Percentiles rank a stretch among this genome's conserved stretches.
phyloP scores from a whole-genome alignment of 1,284 basidiomycete species.

The Leccinum cinnamomeum region DNA sequence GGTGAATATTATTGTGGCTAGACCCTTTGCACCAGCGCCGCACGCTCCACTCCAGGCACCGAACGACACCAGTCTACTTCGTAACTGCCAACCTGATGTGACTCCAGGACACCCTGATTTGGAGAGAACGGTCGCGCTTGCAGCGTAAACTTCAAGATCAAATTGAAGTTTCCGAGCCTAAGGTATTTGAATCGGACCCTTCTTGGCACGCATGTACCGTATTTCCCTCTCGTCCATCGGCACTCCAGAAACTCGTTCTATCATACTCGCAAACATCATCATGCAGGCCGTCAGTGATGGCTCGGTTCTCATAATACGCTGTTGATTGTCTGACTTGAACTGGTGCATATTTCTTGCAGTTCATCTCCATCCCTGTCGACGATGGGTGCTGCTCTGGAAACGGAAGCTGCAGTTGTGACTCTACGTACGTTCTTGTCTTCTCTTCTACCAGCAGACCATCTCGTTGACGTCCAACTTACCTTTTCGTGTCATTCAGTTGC shows the following conservation, averaged over 20 bases:
- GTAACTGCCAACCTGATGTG: background rate
- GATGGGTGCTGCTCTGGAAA: constrained; percentile 24
- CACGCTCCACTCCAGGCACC: too few relatives aligned
- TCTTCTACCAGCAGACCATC: background rate
- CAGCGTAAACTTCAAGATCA: background rate
- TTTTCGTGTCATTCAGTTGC: too few relatives aligned
- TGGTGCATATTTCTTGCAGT: constrained; percentile 7
- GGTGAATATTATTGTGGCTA: too few relatives aligned
- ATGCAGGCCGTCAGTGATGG: constrained; percentile 26
- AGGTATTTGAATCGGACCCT: constrained; percentile 9
- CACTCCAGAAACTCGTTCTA: background rate
- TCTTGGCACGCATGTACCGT: background rate
- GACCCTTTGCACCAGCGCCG: too few relatives aligned
- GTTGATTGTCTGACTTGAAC: background rate
- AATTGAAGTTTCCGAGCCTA: background rate
- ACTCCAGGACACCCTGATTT: background rate
- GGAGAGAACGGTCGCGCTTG: background rate
- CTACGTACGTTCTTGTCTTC: constrained; percentile 8
- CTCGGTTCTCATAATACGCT: background rate
- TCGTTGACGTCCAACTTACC: too few relatives aligned
- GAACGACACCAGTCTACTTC: background rate
- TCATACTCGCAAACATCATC: constrained; percentile 2
- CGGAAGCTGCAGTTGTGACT: constrained; percentile 12
- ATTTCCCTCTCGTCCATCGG: background rate
- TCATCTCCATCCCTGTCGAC: constrained; percentile 25